A percentile compares a stretch with the other conserved stretches of the same genome.
phyloP scores from a whole-genome alignment of 768 basidiomycete genomes.

The Agrocybe chaxingu region DNA sequence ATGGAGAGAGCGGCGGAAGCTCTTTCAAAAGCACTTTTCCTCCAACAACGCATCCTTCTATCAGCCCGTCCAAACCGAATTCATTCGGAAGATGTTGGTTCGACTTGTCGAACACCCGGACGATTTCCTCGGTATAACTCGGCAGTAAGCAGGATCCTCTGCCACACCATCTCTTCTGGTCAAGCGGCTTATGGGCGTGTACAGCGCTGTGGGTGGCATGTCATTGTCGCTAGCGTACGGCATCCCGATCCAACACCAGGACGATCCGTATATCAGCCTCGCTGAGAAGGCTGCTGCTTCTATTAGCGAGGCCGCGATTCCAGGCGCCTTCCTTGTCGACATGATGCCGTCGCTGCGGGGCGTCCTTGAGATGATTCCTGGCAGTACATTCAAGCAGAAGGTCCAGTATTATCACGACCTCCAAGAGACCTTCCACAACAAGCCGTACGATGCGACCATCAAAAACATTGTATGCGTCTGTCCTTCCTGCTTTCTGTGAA shows the following conservation, averaged over 20 bases:
- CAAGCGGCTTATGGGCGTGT: neutral
- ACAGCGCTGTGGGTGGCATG: conserved; percentile 37
- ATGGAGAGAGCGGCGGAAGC: conserved; percentile 38
- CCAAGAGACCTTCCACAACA: conserved; percentile 31
- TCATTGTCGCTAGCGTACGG: conserved; percentile 46
- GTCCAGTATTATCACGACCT: conserved; percentile 41
- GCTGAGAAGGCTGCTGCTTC: conserved; percentile 35
- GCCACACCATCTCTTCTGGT: neutral
- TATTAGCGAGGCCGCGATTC: conserved; percentile 31
- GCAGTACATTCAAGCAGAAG: conserved; percentile 53
- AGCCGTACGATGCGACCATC: conserved; percentile 29
- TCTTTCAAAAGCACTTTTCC: conserved; percentile 41
- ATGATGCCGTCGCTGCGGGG: conserved; percentile 34
- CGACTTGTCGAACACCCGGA: conserved; percentile 30
- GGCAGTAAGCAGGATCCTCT: conserved; percentile 29
- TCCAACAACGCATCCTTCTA: conserved; percentile 25
- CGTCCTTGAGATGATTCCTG: conserved; percentile 58
- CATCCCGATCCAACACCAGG: conserved; percentile 29
- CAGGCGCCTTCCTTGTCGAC: conserved; percentile 46
- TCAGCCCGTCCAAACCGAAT: conserved; percentile 25
- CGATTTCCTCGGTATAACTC: conserved; percentile 30
- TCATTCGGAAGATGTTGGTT: conserved; percentile 27
- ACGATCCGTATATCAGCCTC: conserved; percentile 42
- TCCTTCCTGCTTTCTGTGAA: neutral
- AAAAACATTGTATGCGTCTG: conserved; percentile 22